phyloP scores from a whole-genome alignment of 768 basidiomycete genomes.

The Jaapia argillacea region DNA sequence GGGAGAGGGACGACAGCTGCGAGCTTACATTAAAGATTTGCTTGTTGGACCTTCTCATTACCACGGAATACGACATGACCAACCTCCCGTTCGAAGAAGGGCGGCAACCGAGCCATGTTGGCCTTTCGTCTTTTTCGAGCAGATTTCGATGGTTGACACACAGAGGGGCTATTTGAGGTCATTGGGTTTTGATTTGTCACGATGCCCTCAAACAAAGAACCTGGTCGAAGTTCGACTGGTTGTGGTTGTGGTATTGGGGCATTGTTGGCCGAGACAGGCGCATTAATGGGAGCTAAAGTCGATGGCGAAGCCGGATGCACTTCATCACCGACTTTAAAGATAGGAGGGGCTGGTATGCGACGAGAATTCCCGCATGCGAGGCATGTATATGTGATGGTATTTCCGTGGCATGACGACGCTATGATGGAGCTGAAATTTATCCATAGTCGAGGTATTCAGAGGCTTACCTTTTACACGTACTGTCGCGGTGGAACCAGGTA shows the following conservation, averaged over 20 bases:
- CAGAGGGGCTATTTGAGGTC: too few species aligned
- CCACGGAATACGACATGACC: slow-evolving; percentile 66
- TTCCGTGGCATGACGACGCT: slow-evolving; percentile 40
- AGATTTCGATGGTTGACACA: background rate
- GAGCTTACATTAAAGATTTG: slow-evolving; percentile 7
- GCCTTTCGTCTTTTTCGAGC: slow-evolving; percentile 5
- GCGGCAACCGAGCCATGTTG: slow-evolving; percentile 32
- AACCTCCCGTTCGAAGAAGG: slow-evolving; percentile 48
- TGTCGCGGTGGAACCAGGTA: slow-evolving; percentile 58
- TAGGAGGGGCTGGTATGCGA: slow-evolving; percentile 59
- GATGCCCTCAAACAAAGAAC: too few species aligned
- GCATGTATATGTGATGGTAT: slow-evolving; percentile 51
- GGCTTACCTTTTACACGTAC: slow-evolving; percentile 56
- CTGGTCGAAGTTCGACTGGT: too few species aligned
- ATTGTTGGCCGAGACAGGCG: too few species aligned
- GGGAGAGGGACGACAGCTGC: too few species aligned
- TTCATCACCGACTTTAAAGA: too few species aligned
- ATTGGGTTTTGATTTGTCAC: too few species aligned
- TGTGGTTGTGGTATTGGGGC: too few species aligned
- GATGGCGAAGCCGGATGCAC: too few species aligned
- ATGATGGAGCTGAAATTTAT: background rate
- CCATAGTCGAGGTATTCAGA: background rate
- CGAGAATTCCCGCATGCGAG: slow-evolving; percentile 44
- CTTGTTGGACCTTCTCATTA: slow-evolving; percentile 28
- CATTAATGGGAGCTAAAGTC: too few species aligned